phyloP scores from a whole-genome alignment of 768 basidiomycete genomes.

The Porpolomopsis calyptriformis region DNA sequence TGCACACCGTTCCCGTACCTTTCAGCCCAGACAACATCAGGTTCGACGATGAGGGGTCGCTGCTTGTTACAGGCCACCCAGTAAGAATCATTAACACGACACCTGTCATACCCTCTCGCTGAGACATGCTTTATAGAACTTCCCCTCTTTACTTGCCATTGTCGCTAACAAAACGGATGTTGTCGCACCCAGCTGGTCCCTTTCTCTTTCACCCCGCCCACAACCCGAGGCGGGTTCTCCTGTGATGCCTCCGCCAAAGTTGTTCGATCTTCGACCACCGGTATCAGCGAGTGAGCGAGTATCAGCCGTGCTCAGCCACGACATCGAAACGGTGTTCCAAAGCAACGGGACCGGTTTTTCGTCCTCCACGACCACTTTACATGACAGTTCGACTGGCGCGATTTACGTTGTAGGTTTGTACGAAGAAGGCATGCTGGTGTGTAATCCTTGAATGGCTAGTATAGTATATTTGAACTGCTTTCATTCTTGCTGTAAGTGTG shows the following conservation, averaged over 20 bases:
- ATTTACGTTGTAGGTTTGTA: conserved; percentile 54
- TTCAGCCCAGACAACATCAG: conserved; percentile 54
- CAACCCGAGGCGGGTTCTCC: conserved; percentile 6
- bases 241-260: neutral
- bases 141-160: conserved; percentile 37
- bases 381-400: conserved; percentile 36
- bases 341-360: conserved; percentile 57
- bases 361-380: conserved; percentile 40
- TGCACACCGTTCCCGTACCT: conserved; percentile 37
- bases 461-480: neutral
- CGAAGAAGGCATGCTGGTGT: conserved; percentile 42
- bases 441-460: conserved; percentile 17
- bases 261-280: conserved; percentile 37
- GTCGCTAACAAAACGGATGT: conserved; percentile 33
- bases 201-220: conserved; percentile 28
- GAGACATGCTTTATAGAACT: conserved; percentile 23
- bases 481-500: no score
- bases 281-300: conserved; percentile 36
- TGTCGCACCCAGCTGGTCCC: conserved; percentile 48
- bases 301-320: conserved; percentile 24
- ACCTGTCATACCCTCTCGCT: neutral
- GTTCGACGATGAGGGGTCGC: conserved; percentile 35
- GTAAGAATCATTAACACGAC: neutral
- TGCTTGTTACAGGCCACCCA: conserved; percentile 60
- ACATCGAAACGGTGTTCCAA: conserved; percentile 59